Evolutionary conservation across 2,329 filamentous ascomycete genomes (phyloP), one percentile per base, ranked within the genome.

Genomic region (Lachnellula cervina): DNA sequence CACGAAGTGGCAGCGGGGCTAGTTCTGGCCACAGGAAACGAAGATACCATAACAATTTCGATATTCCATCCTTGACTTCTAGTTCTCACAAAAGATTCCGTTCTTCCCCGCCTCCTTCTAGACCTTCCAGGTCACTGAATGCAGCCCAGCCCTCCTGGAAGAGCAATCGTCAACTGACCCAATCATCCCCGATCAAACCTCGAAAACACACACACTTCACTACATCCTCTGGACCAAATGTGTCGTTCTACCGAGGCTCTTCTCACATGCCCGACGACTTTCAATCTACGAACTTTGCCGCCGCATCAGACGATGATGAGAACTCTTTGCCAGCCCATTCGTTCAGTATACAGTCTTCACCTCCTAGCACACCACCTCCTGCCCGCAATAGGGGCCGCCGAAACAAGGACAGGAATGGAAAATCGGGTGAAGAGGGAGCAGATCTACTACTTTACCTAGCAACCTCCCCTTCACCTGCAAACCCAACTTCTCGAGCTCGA

Each of bases 391-490:
- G 80, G 64, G 70, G 73, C 64, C 74, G 74, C 59, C 78, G 74
- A 56, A 77, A 69, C 70, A 79, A 74, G 63, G 78, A 79, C 54
- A 77, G 76, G 63, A 71, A 70, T 56, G 79, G 81, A 23, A 87
- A 86, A 68, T 73, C 78, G 1, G 87, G 84, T 57, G 86, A 94
- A 67, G 89, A 96, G 67, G 92, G 90, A 32, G 89, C 88, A 16
- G 89, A 90, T 70, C 74, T 93, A 38, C 76, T 94, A 23, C 77
- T 93, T 40, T 97, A 93, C 71, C 82, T 97, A 16, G 92, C 92
- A 49, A 90, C 90, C 51, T 97, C 93, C 6, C 94, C 94, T 0
- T 96, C 91, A 0, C 90, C 91, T 0, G 90, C 89, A 47, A 84
- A 86, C 52, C 76, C 79, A 23, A 72, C 75, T 13, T 72, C 73